Evolutionary conservation across 768 basidiomycete species (phyloP), one percentile per base, ranked within the genome.

Genomic region (Podaxis sp.): DNA sequence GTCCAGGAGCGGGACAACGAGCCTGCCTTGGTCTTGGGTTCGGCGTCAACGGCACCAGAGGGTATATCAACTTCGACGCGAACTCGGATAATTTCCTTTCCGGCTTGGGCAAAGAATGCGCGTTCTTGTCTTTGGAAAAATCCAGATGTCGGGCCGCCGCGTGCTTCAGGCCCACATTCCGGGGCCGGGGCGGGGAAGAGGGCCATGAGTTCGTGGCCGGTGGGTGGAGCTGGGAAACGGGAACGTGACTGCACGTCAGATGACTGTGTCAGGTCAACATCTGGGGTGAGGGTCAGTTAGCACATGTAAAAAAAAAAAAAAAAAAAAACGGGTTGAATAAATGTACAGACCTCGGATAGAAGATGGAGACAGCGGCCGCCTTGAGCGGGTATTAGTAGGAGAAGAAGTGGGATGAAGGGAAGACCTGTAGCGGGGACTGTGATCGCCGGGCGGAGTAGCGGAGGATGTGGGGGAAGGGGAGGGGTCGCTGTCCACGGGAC

Each of bases 201-300:
- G 13, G 88, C 88, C 90, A 92, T 92, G 66, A 92, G 81, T 65
- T 92, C 89, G 65, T 92, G 90, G 1, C 90, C 90, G 0, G 88
- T 90, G 4, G 89, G 87, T 1, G 90, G 90, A 0, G 87, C 82
- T 16, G 90, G 90, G 69, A 84, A 89, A 64, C 85, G 86, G 18
- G 59, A 54, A 60, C 86, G 77, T 2, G 80, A 73, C 2, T 74
- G 69, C 61, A 78, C 74, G 64, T 80, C 81, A 58, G 78, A 74
- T 42, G 79, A 74, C 61, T 82, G 81, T 0, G 81, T 75, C 52
- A 89, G 79, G 69, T 89, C 87, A 65, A 90, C 76, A 70, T 90
- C 88, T 89, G 67, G 10, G 57, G 37, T 40, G 38, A 44, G n/a
- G 16, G 60, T 59, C 9, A 57, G 60, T 59, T 10, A 57, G 42